Base-by-base conservation (phyloP, 2,329 filamentous ascomycete genomes). In the Penicillium crustosum region DNA sequence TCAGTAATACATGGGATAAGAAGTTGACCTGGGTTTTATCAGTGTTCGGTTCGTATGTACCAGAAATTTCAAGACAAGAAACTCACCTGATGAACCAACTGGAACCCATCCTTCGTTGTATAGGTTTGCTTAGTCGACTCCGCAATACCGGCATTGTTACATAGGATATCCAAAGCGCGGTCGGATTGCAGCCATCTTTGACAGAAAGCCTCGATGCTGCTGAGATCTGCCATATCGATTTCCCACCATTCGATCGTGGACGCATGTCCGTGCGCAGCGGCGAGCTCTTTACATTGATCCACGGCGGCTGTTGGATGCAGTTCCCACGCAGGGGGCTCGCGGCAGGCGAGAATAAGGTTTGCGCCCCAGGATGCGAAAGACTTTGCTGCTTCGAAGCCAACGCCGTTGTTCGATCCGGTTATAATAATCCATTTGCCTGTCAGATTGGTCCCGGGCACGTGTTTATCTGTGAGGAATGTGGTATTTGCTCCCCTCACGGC, bases 301-400 rank as follows among this genome's bases (percentile, higher is more conserved):
- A 59, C 39, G 3, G 61, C 62, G 0, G 44, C 49, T 17, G 58
- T 41, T 8, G 62, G 62, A 43, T 59, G 58, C 1, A 25, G 27
- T 43, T 64, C 62, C 47, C 59, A 53, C 13, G 48, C 21, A 15
- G 62, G 60, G 21, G 62, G 58, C 21, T 64, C 55, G 9, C 60
- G 60, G 10, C 62, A 64, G 19, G 60, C 60, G 4, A 64, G 53
- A 8, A 64, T 61, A 13, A 64, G n/a, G 13, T 64, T 62, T 27
- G 60, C 58, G n/a, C 62, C 60, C 61, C 56, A 59, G 52, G 49
- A 35, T 6, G 60, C 60, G 15, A 64, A 55, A 2, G 51, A 56
- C 12, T 63, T 62, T 8, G 60, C 58, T 3, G 58, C 53, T 35
- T 64, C 62, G 2, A 61, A 47, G 4, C 62, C 62, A 25, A 64